These are phyloP conservation scores for Agarophyton chilense DNA, from an alignment of 23 red algal species.

Conservation along the genomic window DNA sequence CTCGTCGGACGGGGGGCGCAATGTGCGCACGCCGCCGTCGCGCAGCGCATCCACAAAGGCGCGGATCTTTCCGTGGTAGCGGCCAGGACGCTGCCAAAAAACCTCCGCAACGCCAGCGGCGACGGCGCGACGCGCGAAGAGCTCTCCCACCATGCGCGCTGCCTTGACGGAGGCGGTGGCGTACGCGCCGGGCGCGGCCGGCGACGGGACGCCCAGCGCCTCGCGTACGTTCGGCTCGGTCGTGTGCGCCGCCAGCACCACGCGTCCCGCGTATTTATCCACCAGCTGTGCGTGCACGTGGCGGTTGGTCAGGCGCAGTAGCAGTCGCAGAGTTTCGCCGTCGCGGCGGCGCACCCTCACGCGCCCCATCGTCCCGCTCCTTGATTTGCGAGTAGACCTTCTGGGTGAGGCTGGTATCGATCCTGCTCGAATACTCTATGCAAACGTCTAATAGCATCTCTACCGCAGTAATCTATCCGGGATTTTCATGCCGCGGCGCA, in stretches of 20 bases:
- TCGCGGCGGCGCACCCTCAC: conserved; percentile 25
- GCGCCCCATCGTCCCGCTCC: conserved; percentile 37
- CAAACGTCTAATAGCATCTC: no score
- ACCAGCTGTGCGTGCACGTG: conserved; percentile 88
- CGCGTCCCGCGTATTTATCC: conserved; percentile 17
- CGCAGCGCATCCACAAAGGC: conserved; percentile 78
- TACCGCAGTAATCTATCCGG: no score
- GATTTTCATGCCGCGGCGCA: no score
- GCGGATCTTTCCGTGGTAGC: conserved; percentile 83
- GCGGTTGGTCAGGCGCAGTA: conserved; percentile 66
- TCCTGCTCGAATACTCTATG: no score
- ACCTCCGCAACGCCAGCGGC: conserved; percentile 29
- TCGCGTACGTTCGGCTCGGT: conserved; percentile 45
- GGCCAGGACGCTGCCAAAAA: conserved; percentile 58
- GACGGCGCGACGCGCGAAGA: conserved; percentile 55
- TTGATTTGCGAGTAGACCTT: no score
- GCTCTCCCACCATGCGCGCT: conserved; percentile 30
- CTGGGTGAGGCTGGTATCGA: no score
- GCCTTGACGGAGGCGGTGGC: conserved; percentile 57
- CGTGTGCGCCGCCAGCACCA: conserved; percentile 61
- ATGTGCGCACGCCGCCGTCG: conserved; percentile 39
- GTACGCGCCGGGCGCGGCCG: conserved; percentile 31
- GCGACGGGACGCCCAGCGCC: not conserved
- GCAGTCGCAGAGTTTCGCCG: conserved; percentile 30
- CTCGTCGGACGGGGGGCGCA: not conserved